phyloP scores from a whole-genome alignment of 768 basidiomycete genomes.

The Russula dissimulans region DNA sequence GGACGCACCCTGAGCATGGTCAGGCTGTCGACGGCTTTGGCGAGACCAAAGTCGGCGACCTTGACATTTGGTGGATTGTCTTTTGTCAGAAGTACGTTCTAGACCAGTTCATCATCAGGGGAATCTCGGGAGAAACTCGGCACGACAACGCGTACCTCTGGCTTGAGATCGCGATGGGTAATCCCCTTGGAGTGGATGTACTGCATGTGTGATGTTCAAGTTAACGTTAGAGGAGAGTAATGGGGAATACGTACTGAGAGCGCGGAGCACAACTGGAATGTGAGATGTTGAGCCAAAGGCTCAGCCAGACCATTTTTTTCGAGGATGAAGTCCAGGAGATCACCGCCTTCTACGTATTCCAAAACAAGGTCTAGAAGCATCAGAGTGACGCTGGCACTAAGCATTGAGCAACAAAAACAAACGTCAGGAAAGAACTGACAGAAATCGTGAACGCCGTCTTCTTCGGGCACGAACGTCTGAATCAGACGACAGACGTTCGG shows the following conservation, averaged over 20 bases:
- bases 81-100: constrained; percentile 80
- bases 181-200: constrained; percentile 71
- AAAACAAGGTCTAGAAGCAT: constrained; percentile 57
- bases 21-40: constrained; percentile 77
- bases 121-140: not conserved
- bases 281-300: constrained; percentile 53
- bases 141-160: constrained; percentile 41
- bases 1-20: constrained; percentile 65
- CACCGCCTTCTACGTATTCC: constrained; percentile 82
- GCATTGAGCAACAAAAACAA: no score
- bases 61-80: constrained; percentile 66
- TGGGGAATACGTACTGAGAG: constrained; percentile 41
- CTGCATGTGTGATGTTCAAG: constrained; percentile 20
- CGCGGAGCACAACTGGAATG: constrained; percentile 77
- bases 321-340: constrained; percentile 75
- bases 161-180: constrained; percentile 90
- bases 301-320: constrained; percentile 48
- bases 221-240: not conserved
- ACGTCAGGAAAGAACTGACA: constrained; percentile 26
- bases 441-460: constrained; percentile 39
- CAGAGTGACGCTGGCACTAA: not conserved
- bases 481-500: constrained; percentile 74
- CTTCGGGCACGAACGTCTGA: constrained; percentile 64
- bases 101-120: not conserved
- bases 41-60: constrained; percentile 93